Conservation (phyloP, 108 stramenopile genomes). For the Parmales sp. region DNA sequence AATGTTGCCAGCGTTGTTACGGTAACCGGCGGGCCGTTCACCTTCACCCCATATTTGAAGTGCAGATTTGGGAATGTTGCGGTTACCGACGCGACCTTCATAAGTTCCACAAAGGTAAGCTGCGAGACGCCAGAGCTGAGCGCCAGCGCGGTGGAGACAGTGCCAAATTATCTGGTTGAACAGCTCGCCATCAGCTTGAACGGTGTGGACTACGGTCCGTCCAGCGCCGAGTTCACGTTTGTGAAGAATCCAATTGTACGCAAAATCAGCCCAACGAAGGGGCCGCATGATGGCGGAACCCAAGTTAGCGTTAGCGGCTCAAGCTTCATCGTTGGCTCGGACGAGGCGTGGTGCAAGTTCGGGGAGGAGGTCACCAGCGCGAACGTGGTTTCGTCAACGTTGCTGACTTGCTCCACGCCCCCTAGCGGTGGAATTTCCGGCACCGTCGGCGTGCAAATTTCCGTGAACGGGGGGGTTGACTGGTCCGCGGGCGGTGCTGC, state of each 20-base stretch:
- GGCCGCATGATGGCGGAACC: neutral
- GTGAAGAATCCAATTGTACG: neutral
- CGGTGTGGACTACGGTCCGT: neutral
- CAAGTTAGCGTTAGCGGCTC: neutral
- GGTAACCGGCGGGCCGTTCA: constrained; percentile 18
- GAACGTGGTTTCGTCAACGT: neutral
- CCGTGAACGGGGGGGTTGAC: neutral
- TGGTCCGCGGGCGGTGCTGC: neutral
- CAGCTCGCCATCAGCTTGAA: neutral
- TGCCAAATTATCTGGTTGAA: neutral
- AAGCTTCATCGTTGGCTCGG: neutral
- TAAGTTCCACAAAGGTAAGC: constrained; percentile 14
- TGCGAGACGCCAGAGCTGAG: constrained; percentile 17
- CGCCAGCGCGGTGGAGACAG: neutral
- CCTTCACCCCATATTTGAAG: neutral
- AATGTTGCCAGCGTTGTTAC: too few relatives aligned
- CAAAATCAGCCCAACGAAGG: neutral
- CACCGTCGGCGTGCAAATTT: neutral
- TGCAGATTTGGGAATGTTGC: constrained; percentile 18
- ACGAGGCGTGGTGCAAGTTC: constrained; percentile 5
- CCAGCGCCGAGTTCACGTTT: neutral
- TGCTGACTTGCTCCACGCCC: neutral
- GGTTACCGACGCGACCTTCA: constrained; percentile 9
- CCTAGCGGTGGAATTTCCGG: neutral
- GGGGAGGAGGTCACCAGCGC: neutral